Percentiles rank a stretch among this genome's conserved stretches.
Conservation (phyloP, 106 monocot species). For the Dendrobium chrysotoxum region DNA sequence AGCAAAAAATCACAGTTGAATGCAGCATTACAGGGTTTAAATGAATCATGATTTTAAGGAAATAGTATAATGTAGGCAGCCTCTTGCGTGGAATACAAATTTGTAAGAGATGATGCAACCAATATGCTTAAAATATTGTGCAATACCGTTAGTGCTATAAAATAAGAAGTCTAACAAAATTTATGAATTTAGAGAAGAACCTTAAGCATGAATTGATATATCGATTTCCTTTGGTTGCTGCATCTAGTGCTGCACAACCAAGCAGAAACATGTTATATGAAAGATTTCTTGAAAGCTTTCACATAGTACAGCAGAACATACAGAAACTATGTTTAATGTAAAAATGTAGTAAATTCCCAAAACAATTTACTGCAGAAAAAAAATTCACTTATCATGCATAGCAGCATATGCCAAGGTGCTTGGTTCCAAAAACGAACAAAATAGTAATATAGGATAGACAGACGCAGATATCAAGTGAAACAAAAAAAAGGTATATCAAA, state of each 20-base stretch:
- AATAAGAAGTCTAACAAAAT: conserved; percentile 2
- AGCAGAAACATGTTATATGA: not conserved
- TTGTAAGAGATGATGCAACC: not conserved
- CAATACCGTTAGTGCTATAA: not conserved
- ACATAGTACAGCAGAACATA: not conserved
- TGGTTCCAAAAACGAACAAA: too few relatives aligned
- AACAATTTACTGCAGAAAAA: too few relatives aligned
- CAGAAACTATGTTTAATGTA: not conserved
- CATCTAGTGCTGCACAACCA: conserved; percentile 62
- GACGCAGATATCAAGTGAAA: too few relatives aligned
- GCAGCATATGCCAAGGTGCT: not conserved
- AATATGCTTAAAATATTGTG: not conserved
- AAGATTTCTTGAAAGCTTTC: not conserved
- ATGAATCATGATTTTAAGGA: not conserved
- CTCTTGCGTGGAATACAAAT: not conserved
- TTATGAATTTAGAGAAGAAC: conserved; percentile 18
- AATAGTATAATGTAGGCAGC: not conserved
- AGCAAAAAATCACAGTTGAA: not conserved
- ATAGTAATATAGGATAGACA: too few relatives aligned
- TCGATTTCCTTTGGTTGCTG: conserved; percentile 62
- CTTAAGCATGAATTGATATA: conserved; percentile 72
- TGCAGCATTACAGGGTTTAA: not conserved
- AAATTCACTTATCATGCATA: not conserved
- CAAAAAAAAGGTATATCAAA: too few relatives aligned
- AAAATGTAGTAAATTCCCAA: not conserved